phyloP scores from a whole-genome alignment of 1,139 yeast species.

The Debaryomyces coudertii region DNA sequence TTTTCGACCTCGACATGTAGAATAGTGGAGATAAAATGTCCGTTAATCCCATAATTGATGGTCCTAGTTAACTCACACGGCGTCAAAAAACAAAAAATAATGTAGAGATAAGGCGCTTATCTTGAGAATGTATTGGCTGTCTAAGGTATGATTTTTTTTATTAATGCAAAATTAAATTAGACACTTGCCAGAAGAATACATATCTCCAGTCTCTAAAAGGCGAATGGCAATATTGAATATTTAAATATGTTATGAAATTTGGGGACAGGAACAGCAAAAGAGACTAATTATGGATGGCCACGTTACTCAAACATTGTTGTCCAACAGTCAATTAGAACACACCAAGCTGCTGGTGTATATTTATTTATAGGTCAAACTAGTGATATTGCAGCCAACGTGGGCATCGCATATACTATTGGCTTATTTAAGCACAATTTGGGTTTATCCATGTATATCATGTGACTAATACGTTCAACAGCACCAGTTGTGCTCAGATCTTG shows the following conservation, averaged over 20 bases:
- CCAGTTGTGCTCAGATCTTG: no score
- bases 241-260: background rate
- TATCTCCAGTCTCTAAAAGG: background rate
- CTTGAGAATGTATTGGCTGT: background rate
- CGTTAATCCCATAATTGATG: background rate
- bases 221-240: background rate
- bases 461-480: background rate
- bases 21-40: background rate
- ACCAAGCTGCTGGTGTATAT: background rate
- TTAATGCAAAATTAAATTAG: background rate
- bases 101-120: background rate
- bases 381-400: slow-evolving; percentile 7
- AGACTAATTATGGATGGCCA: background rate
- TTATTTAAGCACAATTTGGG: background rate
- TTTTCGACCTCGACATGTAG: slow-evolving; percentile 7
- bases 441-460: background rate
- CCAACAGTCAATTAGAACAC: background rate
- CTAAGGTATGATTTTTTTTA: background rate
- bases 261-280: background rate
- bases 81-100: background rate
- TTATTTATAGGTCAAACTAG: background rate
- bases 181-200: background rate
- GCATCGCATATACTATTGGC: background rate
- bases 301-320: background rate
- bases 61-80: background rate